phyloP scores from a whole-genome alignment of 2,329 filamentous ascomycete genomes.

The Colletotrichum aenigma region DNA sequence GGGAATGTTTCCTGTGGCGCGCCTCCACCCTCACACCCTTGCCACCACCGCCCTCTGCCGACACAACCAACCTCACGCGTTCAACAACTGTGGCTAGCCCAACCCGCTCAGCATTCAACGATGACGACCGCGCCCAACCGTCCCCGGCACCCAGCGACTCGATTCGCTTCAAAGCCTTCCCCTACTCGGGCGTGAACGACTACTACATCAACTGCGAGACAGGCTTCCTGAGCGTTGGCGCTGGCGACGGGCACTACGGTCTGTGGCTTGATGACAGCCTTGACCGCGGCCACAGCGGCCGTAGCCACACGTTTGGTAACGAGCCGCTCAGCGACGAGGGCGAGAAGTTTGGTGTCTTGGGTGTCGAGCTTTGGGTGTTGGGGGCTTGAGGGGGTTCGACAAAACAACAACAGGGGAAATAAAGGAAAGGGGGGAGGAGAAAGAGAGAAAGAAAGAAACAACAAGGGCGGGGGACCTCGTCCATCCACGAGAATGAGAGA shows the following conservation, averaged over 20 bases:
- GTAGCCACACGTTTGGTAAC: conserved; percentile 92
- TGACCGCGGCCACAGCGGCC: conserved; percentile 81
- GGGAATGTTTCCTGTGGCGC: conserved; percentile 83
- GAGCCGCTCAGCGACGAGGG: conserved; percentile 93
- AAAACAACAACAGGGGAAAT: not conserved
- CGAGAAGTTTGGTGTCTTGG: conserved; percentile 87
- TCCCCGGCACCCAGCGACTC: conserved; percentile 66
- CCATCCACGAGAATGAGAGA: not conserved
- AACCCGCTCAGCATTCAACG: conserved; percentile 20
- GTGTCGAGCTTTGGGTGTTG: conserved; percentile 93
- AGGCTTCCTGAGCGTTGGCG: conserved; percentile 84
- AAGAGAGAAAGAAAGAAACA: not conserved
- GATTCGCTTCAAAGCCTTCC: conserved; percentile 96
- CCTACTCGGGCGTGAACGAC: conserved; percentile 94
- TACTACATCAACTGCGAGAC: conserved; percentile 95
- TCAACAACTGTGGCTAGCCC: conserved; percentile 42
- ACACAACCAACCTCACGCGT: conserved; percentile 52
- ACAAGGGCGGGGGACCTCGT: not conserved
- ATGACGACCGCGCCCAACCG: conserved; percentile 26
- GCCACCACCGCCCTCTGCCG: conserved; percentile 54
- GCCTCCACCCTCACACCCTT: conserved; percentile 62
- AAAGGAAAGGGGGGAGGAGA: not conserved
- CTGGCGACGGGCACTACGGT: conserved; percentile 87
- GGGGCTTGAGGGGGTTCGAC: conserved; percentile 50
- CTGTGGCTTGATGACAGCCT: conserved; percentile 91